Conservation (phyloP, 1,284 basidiomycete genomes). For the Ustilago xerochloae region DNA sequence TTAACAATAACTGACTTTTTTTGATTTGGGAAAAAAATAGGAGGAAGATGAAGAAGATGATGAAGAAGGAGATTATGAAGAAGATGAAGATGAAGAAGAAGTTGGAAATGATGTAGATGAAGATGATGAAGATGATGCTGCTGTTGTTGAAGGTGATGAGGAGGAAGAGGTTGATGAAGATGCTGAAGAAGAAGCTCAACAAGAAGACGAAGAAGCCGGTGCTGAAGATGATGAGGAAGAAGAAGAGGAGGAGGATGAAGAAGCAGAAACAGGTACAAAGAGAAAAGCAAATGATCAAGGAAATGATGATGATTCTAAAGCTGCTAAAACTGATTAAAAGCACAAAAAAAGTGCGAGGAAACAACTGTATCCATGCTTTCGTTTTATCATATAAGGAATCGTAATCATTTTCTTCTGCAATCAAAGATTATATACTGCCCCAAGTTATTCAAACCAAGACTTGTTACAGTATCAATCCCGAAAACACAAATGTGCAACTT, state of each 20-base stretch:
- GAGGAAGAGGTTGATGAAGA: constrained; percentile 37
- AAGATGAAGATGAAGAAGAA: constrained; percentile 20
- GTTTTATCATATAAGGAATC: too few species aligned
- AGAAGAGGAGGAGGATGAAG: constrained; percentile 30
- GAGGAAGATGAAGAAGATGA: constrained; percentile 34
- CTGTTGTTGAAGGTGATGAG: constrained; percentile 29
- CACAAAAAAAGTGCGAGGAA: too few species aligned
- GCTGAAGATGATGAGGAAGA: constrained; percentile 24
- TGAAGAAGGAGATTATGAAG: constrained; percentile 19
- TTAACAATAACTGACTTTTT: not conserved
- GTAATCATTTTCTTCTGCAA: too few species aligned
- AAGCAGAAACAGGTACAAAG: constrained; percentile 23
- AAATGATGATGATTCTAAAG: constrained; percentile 43
- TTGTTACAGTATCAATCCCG: too few species aligned
- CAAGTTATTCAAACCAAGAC: too few species aligned
- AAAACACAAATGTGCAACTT: too few species aligned
- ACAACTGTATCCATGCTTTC: too few species aligned
- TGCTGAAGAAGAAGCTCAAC: constrained; percentile 36
- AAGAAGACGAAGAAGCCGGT: constrained; percentile 26
- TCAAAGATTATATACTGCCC: too few species aligned
- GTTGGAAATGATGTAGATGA: constrained; percentile 23
- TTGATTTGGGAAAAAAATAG: constrained; percentile 1
- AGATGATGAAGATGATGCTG: constrained; percentile 31
- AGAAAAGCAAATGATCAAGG: constrained; percentile 47
- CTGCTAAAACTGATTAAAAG: constrained; percentile 37